Conservation (phyloP, 192 early-diverging fungal species). For the Dispira parvispora region DNA sequence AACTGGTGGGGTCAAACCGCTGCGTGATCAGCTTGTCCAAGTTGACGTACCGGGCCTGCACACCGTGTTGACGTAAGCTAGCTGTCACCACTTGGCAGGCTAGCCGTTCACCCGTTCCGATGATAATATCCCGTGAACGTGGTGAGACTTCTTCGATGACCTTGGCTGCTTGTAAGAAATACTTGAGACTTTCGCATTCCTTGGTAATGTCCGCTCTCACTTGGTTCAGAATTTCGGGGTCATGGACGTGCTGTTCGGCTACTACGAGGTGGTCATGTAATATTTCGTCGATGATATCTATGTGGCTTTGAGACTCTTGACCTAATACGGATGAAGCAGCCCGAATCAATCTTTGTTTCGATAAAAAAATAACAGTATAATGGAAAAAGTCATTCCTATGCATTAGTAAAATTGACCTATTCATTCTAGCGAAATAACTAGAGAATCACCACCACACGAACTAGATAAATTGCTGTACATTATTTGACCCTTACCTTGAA, state of each 20-base stretch:
- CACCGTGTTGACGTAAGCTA: slow-evolving; percentile 57
- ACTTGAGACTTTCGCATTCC: slow-evolving; percentile 60
- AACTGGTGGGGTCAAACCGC: slow-evolving; percentile 54
- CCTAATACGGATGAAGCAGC: slow-evolving; percentile 26
- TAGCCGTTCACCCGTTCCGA: slow-evolving; percentile 87
- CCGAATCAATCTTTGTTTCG: slow-evolving; percentile 23
- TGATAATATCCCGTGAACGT: slow-evolving; percentile 85
- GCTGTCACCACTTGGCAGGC: slow-evolving; percentile 80
- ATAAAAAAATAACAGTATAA: background rate
- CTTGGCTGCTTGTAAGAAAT: slow-evolving; percentile 84
- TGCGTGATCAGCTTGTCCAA: slow-evolving; percentile 71
- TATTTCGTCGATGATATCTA: slow-evolving; percentile 70
- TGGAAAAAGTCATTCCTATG: no score
- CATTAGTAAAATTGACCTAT: no score
- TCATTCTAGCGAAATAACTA: no score
- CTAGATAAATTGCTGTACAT: no score
- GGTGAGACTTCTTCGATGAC: slow-evolving; percentile 96
- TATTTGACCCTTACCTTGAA: slow-evolving; percentile 30
- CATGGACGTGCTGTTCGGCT: slow-evolving; percentile 33
- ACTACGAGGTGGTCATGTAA: slow-evolving; percentile 63
- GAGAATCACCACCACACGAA: no score
- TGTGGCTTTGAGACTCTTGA: slow-evolving; percentile 25
- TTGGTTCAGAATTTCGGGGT: slow-evolving; percentile 28
- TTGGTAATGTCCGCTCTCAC: slow-evolving; percentile 46
- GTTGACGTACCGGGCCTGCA: slow-evolving; percentile 72